Percentiles rank a stretch among this genome's conserved stretches.
Conservation (phyloP, 371 early-diverging fungal genomes). For the Mucor sp. region DNA sequence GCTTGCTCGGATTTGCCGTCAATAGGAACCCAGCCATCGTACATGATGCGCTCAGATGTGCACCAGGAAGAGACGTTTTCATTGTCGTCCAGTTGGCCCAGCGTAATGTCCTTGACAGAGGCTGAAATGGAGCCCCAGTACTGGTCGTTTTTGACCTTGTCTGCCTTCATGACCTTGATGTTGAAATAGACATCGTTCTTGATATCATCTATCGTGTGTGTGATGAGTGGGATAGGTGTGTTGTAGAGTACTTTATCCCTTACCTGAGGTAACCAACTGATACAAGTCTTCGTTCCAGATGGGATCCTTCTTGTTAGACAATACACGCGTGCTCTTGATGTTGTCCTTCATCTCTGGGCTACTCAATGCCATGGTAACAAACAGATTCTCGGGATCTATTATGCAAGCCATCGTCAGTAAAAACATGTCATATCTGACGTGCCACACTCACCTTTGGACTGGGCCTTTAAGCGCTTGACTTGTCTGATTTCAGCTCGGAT, state of each 20-base stretch:
- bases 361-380: conserved; percentile 29
- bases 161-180: conserved; percentile 39
- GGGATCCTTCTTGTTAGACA: conserved; percentile 35
- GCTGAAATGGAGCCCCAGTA: conserved; percentile 29
- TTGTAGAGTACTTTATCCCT: no score
- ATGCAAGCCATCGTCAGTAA: not conserved
- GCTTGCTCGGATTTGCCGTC: conserved; percentile 25
- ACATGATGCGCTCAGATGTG: conserved; percentile 26
- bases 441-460: not conserved
- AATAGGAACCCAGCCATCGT: conserved; percentile 40
- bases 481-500: conserved; percentile 30
- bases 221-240: not conserved
- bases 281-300: conserved; percentile 37
- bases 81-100: conserved; percentile 21
- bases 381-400: conserved; percentile 34
- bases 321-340: conserved; percentile 31
- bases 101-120: conserved; percentile 29
- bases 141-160: conserved; percentile 34
- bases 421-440: no score
- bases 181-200: conserved; percentile 23
- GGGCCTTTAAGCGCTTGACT: not conserved
- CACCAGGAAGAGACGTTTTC: conserved; percentile 29
- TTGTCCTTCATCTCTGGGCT: conserved; percentile 8
- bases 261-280: conserved; percentile 29
- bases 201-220: conserved; percentile 31